A percentile compares a stretch with the other conserved stretches of the same genome.
Conservation (phyloP, 768 basidiomycete genomes). For the Lentinula boryana region DNA sequence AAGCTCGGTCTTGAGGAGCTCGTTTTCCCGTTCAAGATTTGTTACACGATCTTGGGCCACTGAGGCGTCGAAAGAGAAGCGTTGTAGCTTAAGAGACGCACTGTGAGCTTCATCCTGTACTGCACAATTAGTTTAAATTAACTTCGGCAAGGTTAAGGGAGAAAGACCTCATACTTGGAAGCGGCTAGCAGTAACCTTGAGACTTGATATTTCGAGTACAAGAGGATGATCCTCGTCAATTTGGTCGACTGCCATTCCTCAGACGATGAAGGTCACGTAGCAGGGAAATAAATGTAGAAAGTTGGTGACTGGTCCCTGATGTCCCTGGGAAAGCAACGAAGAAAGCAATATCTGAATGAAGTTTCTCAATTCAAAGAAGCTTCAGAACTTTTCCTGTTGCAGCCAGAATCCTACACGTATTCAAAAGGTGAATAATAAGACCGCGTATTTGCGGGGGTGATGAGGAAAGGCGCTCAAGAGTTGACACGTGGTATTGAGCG, state of each 20-base stretch:
- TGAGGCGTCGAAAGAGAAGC: constrained; percentile 48
- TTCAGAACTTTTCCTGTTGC: neutral
- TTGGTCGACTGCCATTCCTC: constrained; percentile 14
- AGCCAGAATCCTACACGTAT: no score
- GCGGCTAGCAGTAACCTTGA: constrained; percentile 37
- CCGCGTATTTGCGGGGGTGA: no score
- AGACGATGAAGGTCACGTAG: constrained; percentile 1
- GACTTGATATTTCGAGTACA: constrained; percentile 36
- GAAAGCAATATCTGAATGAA: no score
- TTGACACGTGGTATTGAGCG: neutral
- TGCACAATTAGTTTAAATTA: constrained; percentile 8
- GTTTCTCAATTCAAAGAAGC: no score
- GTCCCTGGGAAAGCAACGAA: no score
- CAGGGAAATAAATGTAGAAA: neutral
- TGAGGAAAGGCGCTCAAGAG: neutral
- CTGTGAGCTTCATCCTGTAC: constrained; percentile 63
- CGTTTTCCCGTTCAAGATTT: constrained; percentile 55
- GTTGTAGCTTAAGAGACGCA: constrained; percentile 62
- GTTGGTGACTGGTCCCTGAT: neutral
- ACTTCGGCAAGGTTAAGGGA: neutral
- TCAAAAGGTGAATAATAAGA: no score
- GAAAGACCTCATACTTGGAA: constrained; percentile 36
- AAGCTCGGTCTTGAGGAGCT: constrained; percentile 49
- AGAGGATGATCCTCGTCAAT: constrained; percentile 36
- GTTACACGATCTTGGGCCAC: constrained; percentile 40